Evolutionary conservation across 2,329 filamentous ascomycete species (phyloP).

Genomic region (Cladosporium sp.): DNA sequence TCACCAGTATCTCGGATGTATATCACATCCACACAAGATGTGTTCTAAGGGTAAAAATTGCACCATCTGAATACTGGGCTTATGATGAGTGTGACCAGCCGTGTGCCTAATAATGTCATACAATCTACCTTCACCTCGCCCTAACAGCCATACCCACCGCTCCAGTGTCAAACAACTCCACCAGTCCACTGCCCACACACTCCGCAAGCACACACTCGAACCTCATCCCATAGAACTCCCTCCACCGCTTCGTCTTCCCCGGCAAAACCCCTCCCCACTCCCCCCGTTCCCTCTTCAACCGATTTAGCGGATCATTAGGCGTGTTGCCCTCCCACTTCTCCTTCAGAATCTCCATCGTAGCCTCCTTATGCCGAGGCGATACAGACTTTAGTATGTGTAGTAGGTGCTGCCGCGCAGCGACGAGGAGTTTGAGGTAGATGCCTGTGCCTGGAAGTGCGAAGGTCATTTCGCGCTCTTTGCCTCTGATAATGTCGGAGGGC

Average conservation of each 20-base stretch:
- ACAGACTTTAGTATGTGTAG: slow-evolving; percentile 53
- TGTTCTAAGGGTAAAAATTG: no score
- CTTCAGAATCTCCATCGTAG: slow-evolving; percentile 56
- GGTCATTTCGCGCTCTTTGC: slow-evolving; percentile 34
- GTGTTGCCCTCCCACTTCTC: slow-evolving; percentile 70
- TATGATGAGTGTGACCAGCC: no score
- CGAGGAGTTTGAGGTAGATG: slow-evolving; percentile 61
- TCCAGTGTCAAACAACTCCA: slow-evolving; percentile 71
- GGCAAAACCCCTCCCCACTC: slow-evolving; percentile 56
- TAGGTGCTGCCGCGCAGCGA: slow-evolving; percentile 59
- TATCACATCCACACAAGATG: no score
- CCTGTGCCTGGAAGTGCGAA: slow-evolving; percentile 66
- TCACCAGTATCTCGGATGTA: no score
- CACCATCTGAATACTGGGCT: no score
- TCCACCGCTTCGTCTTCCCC: slow-evolving; percentile 65
- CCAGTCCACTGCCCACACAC: slow-evolving; percentile 63
- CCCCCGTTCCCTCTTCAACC: slow-evolving; percentile 50
- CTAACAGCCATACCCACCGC: slow-evolving; percentile 65
- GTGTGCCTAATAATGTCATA: no score
- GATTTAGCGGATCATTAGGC: slow-evolving; percentile 43
- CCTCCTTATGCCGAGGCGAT: slow-evolving; percentile 57
- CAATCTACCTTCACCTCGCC: slow-evolving; percentile 15
- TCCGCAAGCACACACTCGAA: slow-evolving; percentile 71
- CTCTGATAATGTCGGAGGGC: background rate
- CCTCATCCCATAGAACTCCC: slow-evolving; percentile 61